Percentiles rank a stretch among this genome's conserved stretches.
Conservation (phyloP, 352 stramenopile species). For the Phytophthora rubi region DNA sequence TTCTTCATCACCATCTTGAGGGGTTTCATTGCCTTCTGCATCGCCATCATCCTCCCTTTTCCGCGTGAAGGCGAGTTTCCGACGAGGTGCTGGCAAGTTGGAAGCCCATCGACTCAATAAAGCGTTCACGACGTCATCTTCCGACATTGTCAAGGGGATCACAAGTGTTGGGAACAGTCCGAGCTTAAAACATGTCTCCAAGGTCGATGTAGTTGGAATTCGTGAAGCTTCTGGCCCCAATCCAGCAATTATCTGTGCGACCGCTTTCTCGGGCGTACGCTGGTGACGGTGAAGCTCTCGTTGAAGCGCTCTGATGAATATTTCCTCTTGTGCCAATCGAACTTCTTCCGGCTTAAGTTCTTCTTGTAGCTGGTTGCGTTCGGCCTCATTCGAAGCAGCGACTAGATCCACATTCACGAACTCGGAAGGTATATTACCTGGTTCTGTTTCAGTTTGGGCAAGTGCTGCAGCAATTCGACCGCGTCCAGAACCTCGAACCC, state of each 20-base stretch:
- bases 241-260: slow-evolving; percentile 35
- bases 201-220: slow-evolving; percentile 46
- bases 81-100: slow-evolving; percentile 30
- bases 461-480: slow-evolving; percentile 15
- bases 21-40: slow-evolving; percentile 12
- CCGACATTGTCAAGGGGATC: slow-evolving; percentile 41
- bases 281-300: slow-evolving; percentile 20
- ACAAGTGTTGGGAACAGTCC: slow-evolving; percentile 65
- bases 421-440: slow-evolving; percentile 1
- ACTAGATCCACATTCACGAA: slow-evolving; percentile 32
- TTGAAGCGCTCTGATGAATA: slow-evolving; percentile 28
- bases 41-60: slow-evolving; percentile 25
- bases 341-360: slow-evolving; percentile 35
- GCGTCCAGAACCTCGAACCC: slow-evolving; percentile 46
- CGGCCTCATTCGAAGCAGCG: slow-evolving; percentile 4
- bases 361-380: slow-evolving; percentile 25
- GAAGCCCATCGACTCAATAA: slow-evolving; percentile 45
- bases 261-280: background rate
- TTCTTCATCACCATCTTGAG: slow-evolving; percentile 23
- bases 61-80: slow-evolving; percentile 30
- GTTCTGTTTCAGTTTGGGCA: slow-evolving; percentile 4
- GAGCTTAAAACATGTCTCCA: slow-evolving; percentile 50
- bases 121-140: slow-evolving; percentile 35
- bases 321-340: slow-evolving; percentile 23
- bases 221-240: slow-evolving; percentile 32